A percentile compares a stretch with the other conserved stretches of the same genome.
Conservation (phyloP, 495 filamentous ascomycete species). For the Penicillium canariense region DNA sequence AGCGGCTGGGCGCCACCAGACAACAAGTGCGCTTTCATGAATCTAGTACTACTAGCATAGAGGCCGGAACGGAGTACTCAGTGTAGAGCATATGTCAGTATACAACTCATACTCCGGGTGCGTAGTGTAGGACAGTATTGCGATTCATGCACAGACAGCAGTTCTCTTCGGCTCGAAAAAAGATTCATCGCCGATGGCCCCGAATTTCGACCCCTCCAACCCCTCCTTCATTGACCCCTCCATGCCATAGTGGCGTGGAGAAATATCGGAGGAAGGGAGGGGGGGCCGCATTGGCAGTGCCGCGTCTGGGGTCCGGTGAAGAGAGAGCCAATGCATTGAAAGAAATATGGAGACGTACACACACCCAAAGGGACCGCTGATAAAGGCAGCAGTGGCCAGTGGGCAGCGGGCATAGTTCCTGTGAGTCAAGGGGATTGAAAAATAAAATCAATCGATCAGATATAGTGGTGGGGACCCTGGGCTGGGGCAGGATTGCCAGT, state of each 20-base stretch:
- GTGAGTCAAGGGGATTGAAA: constrained; percentile 28
- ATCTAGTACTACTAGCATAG: too few species aligned
- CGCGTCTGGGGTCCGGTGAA: constrained; percentile 6
- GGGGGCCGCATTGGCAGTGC: not conserved
- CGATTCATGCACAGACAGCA: too few species aligned
- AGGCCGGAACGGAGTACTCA: too few species aligned
- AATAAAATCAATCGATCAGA: constrained; percentile 25
- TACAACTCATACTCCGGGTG: too few species aligned
- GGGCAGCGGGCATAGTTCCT: constrained; percentile 2
- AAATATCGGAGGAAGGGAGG: not conserved
- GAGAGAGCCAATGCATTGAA: not conserved
- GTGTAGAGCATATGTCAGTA: too few species aligned
- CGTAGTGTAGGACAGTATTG: not conserved
- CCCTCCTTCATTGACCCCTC: not conserved
- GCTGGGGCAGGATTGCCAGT: not conserved
- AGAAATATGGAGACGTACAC: too few species aligned
- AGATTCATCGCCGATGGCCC: too few species aligned
- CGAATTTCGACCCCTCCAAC: not conserved
- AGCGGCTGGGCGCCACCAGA: not conserved
- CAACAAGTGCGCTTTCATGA: not conserved
- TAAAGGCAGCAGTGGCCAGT: constrained; percentile 1
- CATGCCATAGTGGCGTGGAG: not conserved
- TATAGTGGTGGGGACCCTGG: constrained; percentile 18
- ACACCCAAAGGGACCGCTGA: not conserved
- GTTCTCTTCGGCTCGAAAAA: not conserved